Conservation (phyloP, 805 yeast species). For the Candida dendrica region DNA sequence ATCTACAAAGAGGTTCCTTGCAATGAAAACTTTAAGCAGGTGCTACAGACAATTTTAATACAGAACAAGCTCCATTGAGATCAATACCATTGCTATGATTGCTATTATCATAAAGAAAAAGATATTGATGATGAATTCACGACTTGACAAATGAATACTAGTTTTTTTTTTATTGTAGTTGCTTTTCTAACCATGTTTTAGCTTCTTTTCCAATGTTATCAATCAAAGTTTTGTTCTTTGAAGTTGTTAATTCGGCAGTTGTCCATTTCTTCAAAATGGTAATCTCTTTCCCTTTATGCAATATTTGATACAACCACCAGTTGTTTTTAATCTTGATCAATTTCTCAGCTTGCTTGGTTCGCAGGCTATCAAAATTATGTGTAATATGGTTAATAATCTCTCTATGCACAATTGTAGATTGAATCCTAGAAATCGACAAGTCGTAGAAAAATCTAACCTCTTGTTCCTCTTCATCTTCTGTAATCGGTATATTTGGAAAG, state of each 20-base stretch:
- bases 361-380: background rate
- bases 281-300: constrained; percentile 2
- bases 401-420: constrained; percentile 11
- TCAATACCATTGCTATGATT: background rate
- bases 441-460: constrained; percentile 8
- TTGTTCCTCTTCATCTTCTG: constrained; percentile 8
- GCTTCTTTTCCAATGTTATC: constrained; percentile 17
- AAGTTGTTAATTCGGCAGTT: background rate
- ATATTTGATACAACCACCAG: constrained; percentile 18
- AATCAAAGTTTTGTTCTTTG: constrained; percentile 2
- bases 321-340: constrained; percentile 13
- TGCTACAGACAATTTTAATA: background rate
- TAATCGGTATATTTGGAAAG: constrained; percentile 8
- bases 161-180: constrained; percentile 3
- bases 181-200: constrained; percentile 12
- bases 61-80: background rate
- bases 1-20: background rate
- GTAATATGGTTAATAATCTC: constrained; percentile 7
- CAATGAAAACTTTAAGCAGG: background rate
- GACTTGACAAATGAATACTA: no score
- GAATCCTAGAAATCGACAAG: constrained; percentile 5
- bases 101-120: background rate
- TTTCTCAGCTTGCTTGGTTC: constrained; percentile 9
- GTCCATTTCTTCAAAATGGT: constrained; percentile 14
- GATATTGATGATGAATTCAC: no score